Evolutionary conservation across 2,329 filamentous ascomycete genomes (phyloP).

Genomic region (Neoarthrinium moseri): DNA sequence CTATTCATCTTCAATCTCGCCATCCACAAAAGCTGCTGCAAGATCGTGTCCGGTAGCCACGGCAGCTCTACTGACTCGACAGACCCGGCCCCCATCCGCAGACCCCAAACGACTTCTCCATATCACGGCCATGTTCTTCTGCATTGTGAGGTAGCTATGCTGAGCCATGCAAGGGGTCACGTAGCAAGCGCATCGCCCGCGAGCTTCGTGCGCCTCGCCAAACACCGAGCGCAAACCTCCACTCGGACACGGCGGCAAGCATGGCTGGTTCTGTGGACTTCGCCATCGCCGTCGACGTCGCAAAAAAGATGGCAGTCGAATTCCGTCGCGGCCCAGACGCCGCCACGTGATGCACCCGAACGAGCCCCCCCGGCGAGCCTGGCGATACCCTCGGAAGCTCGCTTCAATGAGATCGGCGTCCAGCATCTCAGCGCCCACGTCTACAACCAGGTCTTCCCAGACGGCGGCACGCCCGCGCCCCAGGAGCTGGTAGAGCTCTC

Average conservation of each 20-base stretch:
- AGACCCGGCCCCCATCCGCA: background rate
- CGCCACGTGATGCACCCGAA: slow-evolving; percentile 13
- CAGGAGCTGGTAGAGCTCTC: slow-evolving; percentile 76
- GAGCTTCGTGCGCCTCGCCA: slow-evolving; percentile 52
- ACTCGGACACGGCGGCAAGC: slow-evolving; percentile 31
- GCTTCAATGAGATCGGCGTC: slow-evolving; percentile 90
- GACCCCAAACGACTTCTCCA: background rate
- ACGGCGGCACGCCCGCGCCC: slow-evolving; percentile 54
- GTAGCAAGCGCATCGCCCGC: slow-evolving; percentile 40
- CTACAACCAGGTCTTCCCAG: slow-evolving; percentile 78
- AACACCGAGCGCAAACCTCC: slow-evolving; percentile 38
- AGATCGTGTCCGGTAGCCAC: no score
- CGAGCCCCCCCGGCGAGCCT: slow-evolving; percentile 17
- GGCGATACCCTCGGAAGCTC: slow-evolving; percentile 53
- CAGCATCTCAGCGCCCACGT: slow-evolving; percentile 88
- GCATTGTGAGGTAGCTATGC: slow-evolving; percentile 37
- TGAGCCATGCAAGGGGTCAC: slow-evolving; percentile 35
- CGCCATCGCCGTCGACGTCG: no score
- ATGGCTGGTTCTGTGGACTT: slow-evolving; percentile 21
- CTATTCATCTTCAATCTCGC: background rate
- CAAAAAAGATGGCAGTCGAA: slow-evolving; percentile 45
- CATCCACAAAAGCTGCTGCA: no score
- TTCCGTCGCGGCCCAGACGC: slow-evolving; percentile 22
- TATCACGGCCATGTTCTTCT: slow-evolving; percentile 22
- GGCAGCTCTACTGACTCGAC: background rate